Evolutionary conservation across 2,329 filamentous ascomycete species (phyloP).

Genomic region (Clarireedia homoeocarpa): DNA sequence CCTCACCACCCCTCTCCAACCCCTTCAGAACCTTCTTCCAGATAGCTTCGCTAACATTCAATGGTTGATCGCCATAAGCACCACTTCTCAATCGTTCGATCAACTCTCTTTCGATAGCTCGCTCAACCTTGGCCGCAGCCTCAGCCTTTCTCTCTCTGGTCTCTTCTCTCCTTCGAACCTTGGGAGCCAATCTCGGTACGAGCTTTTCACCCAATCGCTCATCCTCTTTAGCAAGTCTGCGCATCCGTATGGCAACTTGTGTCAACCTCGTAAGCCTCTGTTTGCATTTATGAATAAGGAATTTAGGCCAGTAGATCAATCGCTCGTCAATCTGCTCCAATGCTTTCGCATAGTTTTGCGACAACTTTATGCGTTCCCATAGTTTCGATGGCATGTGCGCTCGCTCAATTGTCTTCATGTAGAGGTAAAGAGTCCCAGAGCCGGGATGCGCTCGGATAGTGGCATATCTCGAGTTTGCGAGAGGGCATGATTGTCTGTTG

Average conservation of each 20-base stretch:
- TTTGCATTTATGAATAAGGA: constrained; percentile 90
- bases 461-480: constrained; percentile 88
- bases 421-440: constrained; percentile 81
- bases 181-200: constrained; percentile 84
- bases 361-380: constrained; percentile 90
- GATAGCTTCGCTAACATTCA: constrained; percentile 90
- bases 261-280: constrained; percentile 87
- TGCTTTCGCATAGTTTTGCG: constrained; percentile 83
- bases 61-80: constrained; percentile 86
- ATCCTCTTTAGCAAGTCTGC: constrained; percentile 79
- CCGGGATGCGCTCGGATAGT: constrained; percentile 78
- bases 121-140: constrained; percentile 85
- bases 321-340: constrained; percentile 79
- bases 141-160: constrained; percentile 71
- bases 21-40: constrained; percentile 96
- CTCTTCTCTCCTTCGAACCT: constrained; percentile 70
- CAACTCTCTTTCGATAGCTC: constrained; percentile 90
- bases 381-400: constrained; percentile 81
- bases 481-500: constrained; percentile 80
- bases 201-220: constrained; percentile 81
- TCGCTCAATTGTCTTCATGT: constrained; percentile 93
- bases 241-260: constrained; percentile 78
- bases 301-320: constrained; percentile 91
- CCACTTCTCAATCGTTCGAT: constrained; percentile 86
- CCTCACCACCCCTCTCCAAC: constrained; percentile 81